phyloP scores from a whole-genome alignment of 208 protist species.

The Naegleria fowleri region DNA sequence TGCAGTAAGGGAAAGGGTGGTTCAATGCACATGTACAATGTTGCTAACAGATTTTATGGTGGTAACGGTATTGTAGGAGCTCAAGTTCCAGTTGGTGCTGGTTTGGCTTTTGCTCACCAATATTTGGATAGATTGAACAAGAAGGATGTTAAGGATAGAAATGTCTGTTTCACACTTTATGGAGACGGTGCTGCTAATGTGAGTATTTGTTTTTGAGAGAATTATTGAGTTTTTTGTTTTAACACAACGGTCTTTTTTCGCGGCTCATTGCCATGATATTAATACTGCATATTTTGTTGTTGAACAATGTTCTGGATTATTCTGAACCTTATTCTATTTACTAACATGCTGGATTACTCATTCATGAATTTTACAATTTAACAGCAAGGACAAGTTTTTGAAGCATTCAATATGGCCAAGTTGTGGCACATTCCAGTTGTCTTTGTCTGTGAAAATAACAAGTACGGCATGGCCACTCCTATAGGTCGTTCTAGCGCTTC shows the following conservation, averaged over 20 bases:
- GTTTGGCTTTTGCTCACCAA: conserved; percentile 76
- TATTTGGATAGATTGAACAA: conserved; percentile 66
- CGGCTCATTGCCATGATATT: no score
- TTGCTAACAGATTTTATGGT: conserved; percentile 85
- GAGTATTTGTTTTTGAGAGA: background rate
- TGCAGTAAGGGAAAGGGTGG: conserved; percentile 89
- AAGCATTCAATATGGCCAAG: conserved; percentile 94
- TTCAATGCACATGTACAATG: conserved; percentile 96
- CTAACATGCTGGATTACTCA: no score
- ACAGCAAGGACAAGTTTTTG: conserved; percentile 90
- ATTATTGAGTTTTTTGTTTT: background rate
- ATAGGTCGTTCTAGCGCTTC: conserved; percentile 73
- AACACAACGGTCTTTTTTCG: no score
- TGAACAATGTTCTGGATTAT: no score
- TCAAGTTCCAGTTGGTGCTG: conserved; percentile 86
- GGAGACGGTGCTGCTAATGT: conserved; percentile 94
- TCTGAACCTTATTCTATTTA: no score
- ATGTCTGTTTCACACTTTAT: conserved; percentile 84
- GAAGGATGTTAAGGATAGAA: conserved; percentile 58
- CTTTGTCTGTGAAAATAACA: conserved; percentile 95
- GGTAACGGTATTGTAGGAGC: conserved; percentile 97
- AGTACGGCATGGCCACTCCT: conserved; percentile 96
- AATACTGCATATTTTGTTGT: no score
- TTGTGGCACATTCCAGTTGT: conserved; percentile 93
- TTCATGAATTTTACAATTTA: background rate